Percentiles rank a stretch among this genome's conserved stretches.
Evolutionary conservation across 306 rosid species (phyloP).

Genomic region (Pachyrhizus erosus): DNA sequence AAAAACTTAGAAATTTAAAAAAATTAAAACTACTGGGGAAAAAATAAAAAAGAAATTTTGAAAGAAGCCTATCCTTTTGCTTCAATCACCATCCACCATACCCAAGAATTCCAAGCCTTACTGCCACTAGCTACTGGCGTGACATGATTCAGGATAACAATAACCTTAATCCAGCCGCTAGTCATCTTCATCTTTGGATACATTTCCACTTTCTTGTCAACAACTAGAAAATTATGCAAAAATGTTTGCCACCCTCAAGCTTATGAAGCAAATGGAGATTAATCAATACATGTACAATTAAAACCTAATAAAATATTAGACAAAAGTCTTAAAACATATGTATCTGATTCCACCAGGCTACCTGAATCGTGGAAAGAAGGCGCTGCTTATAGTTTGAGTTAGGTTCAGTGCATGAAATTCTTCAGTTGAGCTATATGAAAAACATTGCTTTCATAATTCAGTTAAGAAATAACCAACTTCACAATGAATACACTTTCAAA

Average conservation of each 20-base stretch:
- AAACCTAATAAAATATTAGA: not conserved
- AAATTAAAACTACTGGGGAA: not conserved
- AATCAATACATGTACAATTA: not conserved
- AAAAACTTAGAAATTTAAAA: not conserved
- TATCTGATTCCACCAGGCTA: slow-evolving; percentile 37
- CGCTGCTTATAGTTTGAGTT: slow-evolving; percentile 76
- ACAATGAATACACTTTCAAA: not conserved
- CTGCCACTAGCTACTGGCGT: not conserved
- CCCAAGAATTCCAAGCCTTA: not conserved
- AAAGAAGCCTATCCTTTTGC: slow-evolving; percentile 1
- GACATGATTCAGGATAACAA: not conserved
- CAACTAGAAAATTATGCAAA: slow-evolving; percentile 2
- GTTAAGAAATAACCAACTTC: slow-evolving; percentile 28
- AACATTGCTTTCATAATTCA: slow-evolving; percentile 33
- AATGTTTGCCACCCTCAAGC: not conserved
- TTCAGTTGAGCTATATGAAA: slow-evolving; percentile 58
- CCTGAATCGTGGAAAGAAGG: slow-evolving; percentile 87
- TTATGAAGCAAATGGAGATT: slow-evolving; percentile 7
- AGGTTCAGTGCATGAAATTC: slow-evolving; percentile 54
- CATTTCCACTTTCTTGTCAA: not conserved
- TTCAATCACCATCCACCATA: not conserved
- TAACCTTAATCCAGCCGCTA: not conserved
- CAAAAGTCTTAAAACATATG: not conserved
- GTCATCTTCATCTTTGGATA: not conserved
- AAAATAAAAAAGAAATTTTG: not conserved